Evolutionary conservation across 2,329 filamentous ascomycete species (phyloP).

Genomic region (Verticillium nonalfalfae): DNA sequence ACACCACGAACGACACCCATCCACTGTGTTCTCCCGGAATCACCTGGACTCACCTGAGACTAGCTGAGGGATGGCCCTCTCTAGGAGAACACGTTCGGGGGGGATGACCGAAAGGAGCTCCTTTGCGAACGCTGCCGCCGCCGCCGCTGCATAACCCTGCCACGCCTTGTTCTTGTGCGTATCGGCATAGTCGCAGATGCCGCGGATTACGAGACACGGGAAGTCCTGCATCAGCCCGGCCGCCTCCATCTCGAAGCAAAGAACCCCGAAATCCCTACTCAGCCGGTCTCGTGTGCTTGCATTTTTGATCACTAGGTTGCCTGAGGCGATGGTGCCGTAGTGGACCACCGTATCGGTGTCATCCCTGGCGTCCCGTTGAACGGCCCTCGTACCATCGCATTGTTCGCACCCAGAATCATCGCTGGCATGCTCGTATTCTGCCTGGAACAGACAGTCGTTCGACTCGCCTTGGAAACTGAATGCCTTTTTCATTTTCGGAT

Average conservation of each 20-base stretch:
- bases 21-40: no score
- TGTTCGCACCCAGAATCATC: neutral
- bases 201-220: conserved; percentile 21
- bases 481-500: no score
- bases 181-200: conserved; percentile 24
- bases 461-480: no score
- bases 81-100: no score
- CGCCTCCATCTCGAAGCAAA: conserved; percentile 25
- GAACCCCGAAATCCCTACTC: conserved; percentile 13
- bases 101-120: conserved; percentile 8
- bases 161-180: conserved; percentile 17
- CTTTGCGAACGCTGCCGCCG: conserved; percentile 17
- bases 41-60: no score
- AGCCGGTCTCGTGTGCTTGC: conserved; percentile 19
- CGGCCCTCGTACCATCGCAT: neutral
- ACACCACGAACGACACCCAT: no score
- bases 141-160: conserved; percentile 17
- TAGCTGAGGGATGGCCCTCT: no score
- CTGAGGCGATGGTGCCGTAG: conserved; percentile 14
- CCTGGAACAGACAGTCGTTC: neutral
- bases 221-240: conserved; percentile 22
- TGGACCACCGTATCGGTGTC: neutral
- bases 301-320: conserved; percentile 22
- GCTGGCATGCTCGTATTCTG: neutral
- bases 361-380: neutral